These are phyloP conservation scores for Vigna angularis DNA, from an alignment of 306 rosid genomes.

Conservation along the genomic window DNA sequence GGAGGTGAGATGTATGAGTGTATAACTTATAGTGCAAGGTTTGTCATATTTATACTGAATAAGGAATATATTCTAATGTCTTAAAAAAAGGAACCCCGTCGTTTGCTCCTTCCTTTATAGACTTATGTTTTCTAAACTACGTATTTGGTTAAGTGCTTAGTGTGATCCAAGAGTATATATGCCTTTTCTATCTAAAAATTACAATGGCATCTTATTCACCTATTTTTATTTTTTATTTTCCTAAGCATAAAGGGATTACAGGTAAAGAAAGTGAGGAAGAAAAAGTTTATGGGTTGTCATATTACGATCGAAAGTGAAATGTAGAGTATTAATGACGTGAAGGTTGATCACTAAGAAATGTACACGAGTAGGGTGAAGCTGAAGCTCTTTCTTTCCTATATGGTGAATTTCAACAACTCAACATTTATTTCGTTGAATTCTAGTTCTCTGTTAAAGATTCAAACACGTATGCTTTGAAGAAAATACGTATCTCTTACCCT, in stretches of 20 bases:
- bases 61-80: constrained; percentile 11
- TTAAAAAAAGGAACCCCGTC: neutral
- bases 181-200: neutral
- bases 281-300: constrained; percentile 6
- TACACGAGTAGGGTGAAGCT: neutral
- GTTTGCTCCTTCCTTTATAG: neutral
- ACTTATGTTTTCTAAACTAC: neutral
- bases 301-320: neutral
- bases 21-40: neutral
- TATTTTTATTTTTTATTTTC: neutral
- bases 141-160: constrained; percentile 13
- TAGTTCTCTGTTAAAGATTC: neutral
- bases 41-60: neutral
- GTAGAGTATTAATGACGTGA: neutral
- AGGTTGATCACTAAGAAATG: constrained; percentile 2
- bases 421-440: neutral
- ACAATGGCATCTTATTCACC: neutral
- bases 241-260: neutral
- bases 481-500: neutral
- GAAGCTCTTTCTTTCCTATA: neutral
- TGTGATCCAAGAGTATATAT: neutral
- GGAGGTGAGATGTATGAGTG: neutral
- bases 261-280: neutral
- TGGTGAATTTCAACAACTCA: neutral
- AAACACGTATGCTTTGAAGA: neutral